Percentiles rank a stretch among this genome's conserved stretches.
Conservation (phyloP, 23 red algal genomes). For the Gracilaria domingensis region DNA sequence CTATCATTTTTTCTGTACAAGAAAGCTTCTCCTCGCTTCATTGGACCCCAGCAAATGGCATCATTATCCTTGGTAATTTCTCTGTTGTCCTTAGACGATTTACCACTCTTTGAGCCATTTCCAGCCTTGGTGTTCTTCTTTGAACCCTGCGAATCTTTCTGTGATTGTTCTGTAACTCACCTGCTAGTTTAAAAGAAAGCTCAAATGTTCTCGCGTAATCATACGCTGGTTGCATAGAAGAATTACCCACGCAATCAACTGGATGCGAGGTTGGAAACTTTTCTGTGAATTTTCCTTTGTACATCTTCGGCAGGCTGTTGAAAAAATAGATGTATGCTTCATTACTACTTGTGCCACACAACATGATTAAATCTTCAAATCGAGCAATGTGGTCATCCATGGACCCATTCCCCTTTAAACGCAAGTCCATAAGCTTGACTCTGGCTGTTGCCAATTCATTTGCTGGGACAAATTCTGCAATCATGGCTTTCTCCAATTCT, state of each 20-base stretch:
- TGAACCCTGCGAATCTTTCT: neutral
- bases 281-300: neutral
- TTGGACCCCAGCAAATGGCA: conserved; percentile 12
- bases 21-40: neutral
- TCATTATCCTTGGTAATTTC: neutral
- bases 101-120: neutral
- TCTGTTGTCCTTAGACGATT: neutral
- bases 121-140: conserved; percentile 4
- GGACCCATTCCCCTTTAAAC: too few species aligned
- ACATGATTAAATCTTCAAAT: too few species aligned
- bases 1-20: conserved; percentile 48
- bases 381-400: too few species aligned
- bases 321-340: too few species aligned
- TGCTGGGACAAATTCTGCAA: too few species aligned
- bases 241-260: neutral
- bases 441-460: too few species aligned
- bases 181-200: neutral
- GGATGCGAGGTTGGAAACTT: neutral
- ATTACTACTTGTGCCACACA: too few species aligned
- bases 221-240: neutral
- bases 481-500: too few species aligned
- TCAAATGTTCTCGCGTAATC: neutral
- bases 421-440: too few species aligned
- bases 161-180: neutral
- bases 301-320: neutral